Evolutionary conservation across 805 yeast species (phyloP).

Genomic region (Lipomyces orientalis): DNA sequence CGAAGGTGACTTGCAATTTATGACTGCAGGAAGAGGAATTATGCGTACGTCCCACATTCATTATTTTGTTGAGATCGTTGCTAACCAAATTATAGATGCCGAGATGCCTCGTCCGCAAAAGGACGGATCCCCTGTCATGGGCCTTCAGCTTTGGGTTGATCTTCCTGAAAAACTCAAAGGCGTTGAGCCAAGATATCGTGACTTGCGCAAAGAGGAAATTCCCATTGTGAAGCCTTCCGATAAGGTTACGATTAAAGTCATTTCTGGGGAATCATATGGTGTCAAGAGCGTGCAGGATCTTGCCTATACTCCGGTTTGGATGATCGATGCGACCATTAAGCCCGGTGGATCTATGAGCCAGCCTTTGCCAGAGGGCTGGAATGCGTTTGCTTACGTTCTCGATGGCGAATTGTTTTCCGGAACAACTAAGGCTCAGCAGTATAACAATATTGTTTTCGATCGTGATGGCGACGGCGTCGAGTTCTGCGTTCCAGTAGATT

Average conservation of each 20-base stretch:
- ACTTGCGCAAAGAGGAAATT: constrained; percentile 69
- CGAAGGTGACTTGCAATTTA: constrained; percentile 87
- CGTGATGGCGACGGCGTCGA: constrained; percentile 41
- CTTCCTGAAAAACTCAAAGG: constrained; percentile 68
- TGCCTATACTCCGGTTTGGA: constrained; percentile 82
- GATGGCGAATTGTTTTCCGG: constrained; percentile 39
- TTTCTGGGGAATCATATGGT: constrained; percentile 79
- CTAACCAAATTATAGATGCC: constrained; percentile 44
- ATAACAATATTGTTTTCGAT: constrained; percentile 36
- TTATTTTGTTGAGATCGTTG: background rate
- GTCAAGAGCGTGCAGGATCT: constrained; percentile 72
- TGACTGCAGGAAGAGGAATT: constrained; percentile 91
- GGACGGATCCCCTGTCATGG: constrained; percentile 54
- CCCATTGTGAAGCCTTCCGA: constrained; percentile 72
- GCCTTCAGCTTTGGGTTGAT: constrained; percentile 90
- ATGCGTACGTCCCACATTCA: constrained; percentile 54
- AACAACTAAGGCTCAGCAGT: constrained; percentile 34
- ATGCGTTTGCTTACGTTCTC: constrained; percentile 43
- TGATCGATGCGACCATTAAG: constrained; percentile 67
- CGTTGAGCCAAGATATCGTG: constrained; percentile 76
- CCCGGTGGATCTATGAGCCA: constrained; percentile 73
- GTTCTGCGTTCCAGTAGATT: constrained; percentile 37
- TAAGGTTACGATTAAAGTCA: constrained; percentile 64
- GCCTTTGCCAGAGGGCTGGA: constrained; percentile 49
- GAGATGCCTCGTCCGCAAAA: constrained; percentile 77